Evolutionary conservation across 352 stramenopile genomes (phyloP).

Genomic region (Pythium biforme): DNA sequence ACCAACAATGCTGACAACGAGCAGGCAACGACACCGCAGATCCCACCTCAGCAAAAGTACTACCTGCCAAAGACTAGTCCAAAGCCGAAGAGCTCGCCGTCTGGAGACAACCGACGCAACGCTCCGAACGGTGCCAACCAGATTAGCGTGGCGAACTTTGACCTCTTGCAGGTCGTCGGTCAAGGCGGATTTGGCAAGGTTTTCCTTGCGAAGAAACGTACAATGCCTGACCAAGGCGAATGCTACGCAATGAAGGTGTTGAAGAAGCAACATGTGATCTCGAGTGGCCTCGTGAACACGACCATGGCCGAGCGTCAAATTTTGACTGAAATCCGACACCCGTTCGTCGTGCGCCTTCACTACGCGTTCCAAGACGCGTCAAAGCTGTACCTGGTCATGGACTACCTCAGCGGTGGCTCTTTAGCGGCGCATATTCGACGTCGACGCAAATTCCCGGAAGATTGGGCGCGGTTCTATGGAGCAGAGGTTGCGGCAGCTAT

Average conservation of each 20-base stretch:
- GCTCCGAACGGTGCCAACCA: constrained; percentile 29
- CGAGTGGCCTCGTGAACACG: constrained; percentile 90
- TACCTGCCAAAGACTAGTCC: constrained; percentile 76
- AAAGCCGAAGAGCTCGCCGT: constrained; percentile 35
- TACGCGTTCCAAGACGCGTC: constrained; percentile 94
- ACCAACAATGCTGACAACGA: constrained; percentile 7
- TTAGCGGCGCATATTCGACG: constrained; percentile 89
- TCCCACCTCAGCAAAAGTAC: constrained; percentile 69
- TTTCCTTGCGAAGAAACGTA: constrained; percentile 96
- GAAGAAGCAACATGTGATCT: constrained; percentile 92
- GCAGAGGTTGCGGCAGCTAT: constrained; percentile 93
- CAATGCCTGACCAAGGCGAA: constrained; percentile 80
- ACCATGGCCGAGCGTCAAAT: constrained; percentile 93
- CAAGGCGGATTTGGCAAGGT: constrained; percentile 98
- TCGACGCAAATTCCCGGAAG: constrained; percentile 87
- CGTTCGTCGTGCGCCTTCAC: constrained; percentile 93
- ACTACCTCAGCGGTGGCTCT: constrained; percentile 90
- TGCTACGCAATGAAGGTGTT: constrained; percentile 99
- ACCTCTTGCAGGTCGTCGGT: constrained; percentile 97
- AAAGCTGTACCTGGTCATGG: constrained; percentile 93
- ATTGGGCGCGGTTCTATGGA: constrained; percentile 91
- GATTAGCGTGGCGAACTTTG: constrained; percentile 90
- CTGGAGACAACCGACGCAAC: constrained; percentile 13
- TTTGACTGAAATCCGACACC: constrained; percentile 90
- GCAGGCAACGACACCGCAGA: constrained; percentile 20